These are phyloP conservation scores for Mycena capillaripes DNA, from an alignment of 768 basidiomycete genomes.

Conservation along the genomic window DNA sequence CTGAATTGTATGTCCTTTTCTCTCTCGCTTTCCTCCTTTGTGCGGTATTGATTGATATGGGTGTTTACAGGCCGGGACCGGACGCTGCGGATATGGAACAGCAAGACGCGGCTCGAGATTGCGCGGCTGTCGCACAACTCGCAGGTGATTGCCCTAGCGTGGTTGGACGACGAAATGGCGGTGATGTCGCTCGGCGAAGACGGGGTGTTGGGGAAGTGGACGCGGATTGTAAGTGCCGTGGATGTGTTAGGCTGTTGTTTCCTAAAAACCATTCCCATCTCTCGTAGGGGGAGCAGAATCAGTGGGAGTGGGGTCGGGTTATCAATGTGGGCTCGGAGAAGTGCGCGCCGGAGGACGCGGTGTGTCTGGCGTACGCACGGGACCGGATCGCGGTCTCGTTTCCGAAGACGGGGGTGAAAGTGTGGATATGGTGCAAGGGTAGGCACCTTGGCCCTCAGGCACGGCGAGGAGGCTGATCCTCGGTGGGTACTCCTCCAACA, in stretches of 20 bases:
- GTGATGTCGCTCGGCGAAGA: slow-evolving; percentile 70
- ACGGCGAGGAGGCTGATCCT: not conserved
- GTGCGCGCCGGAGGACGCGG: slow-evolving; percentile 51
- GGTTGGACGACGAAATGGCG: slow-evolving; percentile 72
- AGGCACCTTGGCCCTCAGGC: slow-evolving; percentile 1
- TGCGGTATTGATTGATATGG: not conserved
- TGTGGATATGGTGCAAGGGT: slow-evolving; percentile 78
- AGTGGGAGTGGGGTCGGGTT: slow-evolving; percentile 72
- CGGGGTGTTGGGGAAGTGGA: slow-evolving; percentile 73
- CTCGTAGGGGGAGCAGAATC: slow-evolving; percentile 55
- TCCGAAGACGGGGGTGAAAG: slow-evolving; percentile 69
- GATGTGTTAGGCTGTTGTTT: not conserved
- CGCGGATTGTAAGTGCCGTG: slow-evolving; percentile 59
- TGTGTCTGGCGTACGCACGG: slow-evolving; percentile 67
- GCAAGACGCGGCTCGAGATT: slow-evolving; percentile 60
- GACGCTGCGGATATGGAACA: slow-evolving; percentile 77
- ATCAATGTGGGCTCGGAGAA: slow-evolving; percentile 62
- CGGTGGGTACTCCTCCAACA: slow-evolving; percentile 40
- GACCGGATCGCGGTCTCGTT: slow-evolving; percentile 76
- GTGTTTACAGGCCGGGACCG: slow-evolving; percentile 64
- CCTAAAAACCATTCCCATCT: not conserved
- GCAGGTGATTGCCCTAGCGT: slow-evolving; percentile 62
- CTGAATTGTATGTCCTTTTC: slow-evolving; percentile 63
- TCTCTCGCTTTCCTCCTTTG: not conserved
- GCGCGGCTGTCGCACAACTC: slow-evolving; percentile 69